phyloP scores from a whole-genome alignment of 2,329 filamentous ascomycete genomes.

The Ilyonectria robusta region DNA sequence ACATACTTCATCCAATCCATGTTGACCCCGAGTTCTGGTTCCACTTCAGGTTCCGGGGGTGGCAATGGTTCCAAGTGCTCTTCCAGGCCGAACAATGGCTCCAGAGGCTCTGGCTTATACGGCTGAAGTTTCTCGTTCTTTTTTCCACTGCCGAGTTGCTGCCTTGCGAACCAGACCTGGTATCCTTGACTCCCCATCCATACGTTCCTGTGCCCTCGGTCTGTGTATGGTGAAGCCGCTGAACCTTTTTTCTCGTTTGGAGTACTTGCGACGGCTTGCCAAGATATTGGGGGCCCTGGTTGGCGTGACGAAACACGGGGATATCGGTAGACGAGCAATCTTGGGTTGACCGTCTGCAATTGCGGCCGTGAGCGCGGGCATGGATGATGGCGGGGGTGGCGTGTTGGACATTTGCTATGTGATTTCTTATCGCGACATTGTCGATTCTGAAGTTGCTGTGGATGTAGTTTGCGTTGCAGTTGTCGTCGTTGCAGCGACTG shows the following conservation, averaged over 20 bases:
- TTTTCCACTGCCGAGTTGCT: conserved; percentile 19
- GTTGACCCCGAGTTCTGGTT: background rate
- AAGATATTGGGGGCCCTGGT: background rate
- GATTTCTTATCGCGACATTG: background rate
- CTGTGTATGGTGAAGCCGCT: conserved; percentile 14
- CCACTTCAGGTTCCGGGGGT: background rate
- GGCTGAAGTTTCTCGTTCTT: background rate
- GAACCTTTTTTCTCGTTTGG: background rate
- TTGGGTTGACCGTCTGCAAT: background rate
- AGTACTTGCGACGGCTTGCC: background rate
- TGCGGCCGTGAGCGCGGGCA: too few relatives aligned
- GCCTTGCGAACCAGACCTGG: conserved; percentile 29
- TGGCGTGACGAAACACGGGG: background rate
- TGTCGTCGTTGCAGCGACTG: background rate
- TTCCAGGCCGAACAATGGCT: conserved; percentile 32
- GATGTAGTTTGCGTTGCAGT: background rate
- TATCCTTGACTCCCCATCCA: conserved; percentile 44
- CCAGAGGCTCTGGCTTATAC: conserved; percentile 35
- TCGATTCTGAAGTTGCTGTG: background rate
- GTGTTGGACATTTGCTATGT: too few relatives aligned
- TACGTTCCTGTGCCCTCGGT: background rate
- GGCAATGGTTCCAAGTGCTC: conserved; percentile 9
- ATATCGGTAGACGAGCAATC: background rate
- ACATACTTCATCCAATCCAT: conserved; percentile 1
- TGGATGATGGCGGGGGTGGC: too few relatives aligned